Base-by-base conservation (phyloP, 352 stramenopile genomes). In the Globisporangium paddicum region DNA sequence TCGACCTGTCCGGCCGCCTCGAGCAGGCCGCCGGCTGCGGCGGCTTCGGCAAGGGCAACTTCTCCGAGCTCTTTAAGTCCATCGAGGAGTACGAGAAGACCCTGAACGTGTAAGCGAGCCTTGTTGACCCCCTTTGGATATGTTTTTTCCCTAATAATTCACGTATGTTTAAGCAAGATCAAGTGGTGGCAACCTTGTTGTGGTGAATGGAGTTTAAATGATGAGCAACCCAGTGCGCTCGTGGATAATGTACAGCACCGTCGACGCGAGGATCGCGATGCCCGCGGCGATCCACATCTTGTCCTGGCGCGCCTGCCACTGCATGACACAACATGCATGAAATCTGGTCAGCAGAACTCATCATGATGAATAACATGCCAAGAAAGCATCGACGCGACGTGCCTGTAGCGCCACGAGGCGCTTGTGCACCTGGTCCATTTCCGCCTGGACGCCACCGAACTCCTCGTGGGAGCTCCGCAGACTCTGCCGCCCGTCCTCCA, bases 31-130 rank as follows among this genome's bases (percentile, higher is more conserved):
- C 82, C 1, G 84, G 80, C 35, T 94, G 84, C 60, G 84, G 90
- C 50, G 90, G 89, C 11, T 97, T 97, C 62, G 90, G 89, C 59
- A 96, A 96, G 71, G 90, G 90, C 48, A 97, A 97, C 73, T 97
- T 97, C 68, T 80, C 79, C 10, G 90, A 86, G 62, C 80, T 97
- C 18, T 97, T 97, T 72, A 94, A 96, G 77, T 96, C 86, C 30
- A 96, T 97, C 63, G 90, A 97, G 63, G 82, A 94, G 56, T 94
- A 94, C 69, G 82, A 94, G 68, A 87, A 87, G 67, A 90, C 78
- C 10, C 64, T 94, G 26, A 89, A 90, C 63, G 77, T 92, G 2
- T 92, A 86, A 75, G 28, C 14, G 13, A 21, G 30, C 21, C 16
- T 34, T 38, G 46, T 26, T 32, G 28, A 32, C 28, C 40, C n/a